Percentiles rank a stretch among this genome's conserved stretches.
phyloP scores from a whole-genome alignment of 192 early-diverging fungal species.

The Coemansia erecta region DNA sequence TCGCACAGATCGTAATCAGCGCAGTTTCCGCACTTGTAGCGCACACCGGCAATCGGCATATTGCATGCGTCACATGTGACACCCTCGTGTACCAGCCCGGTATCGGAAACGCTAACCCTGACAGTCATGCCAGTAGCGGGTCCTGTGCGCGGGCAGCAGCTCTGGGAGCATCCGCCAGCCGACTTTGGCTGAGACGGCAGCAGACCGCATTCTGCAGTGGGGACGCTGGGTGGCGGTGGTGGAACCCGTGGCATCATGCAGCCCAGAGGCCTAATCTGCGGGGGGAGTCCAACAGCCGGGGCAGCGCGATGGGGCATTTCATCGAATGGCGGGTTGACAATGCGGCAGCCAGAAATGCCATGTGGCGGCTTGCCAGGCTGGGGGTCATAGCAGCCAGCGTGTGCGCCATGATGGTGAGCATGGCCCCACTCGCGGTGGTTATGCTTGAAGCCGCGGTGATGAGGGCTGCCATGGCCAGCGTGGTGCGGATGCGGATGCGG shows the following conservation, averaged over 20 bases:
- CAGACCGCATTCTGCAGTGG: neutral
- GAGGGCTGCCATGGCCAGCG: no score
- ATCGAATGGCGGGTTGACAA: constrained; percentile 13
- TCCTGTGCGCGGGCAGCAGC: neutral
- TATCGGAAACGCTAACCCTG: neutral
- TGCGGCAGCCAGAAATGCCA: constrained; percentile 2
- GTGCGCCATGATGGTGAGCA: neutral
- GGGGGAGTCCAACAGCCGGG: no score
- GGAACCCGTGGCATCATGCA: constrained; percentile 11
- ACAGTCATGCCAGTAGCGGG: no score
- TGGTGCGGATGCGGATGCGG: neutral
- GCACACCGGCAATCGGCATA: constrained; percentile 77
- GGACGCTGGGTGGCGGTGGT: neutral
- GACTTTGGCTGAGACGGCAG: neutral
- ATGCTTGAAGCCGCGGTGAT: constrained; percentile 3
- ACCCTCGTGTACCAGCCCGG: constrained; percentile 13
- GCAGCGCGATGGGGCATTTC: neutral
- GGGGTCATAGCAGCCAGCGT: no score
- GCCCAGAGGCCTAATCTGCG: neutral
- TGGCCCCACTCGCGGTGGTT: neutral
- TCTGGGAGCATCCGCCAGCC: no score
- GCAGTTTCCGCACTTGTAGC: constrained; percentile 96
- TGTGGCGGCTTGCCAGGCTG: constrained; percentile 1
- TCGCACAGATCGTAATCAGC: constrained; percentile 93
- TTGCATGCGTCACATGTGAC: constrained; percentile 47